A percentile compares a stretch with the other conserved stretches of the same genome.
Evolutionary conservation across 1,284 basidiomycete species (phyloP).

Genomic region (Microstroma glucosiphilum): DNA sequence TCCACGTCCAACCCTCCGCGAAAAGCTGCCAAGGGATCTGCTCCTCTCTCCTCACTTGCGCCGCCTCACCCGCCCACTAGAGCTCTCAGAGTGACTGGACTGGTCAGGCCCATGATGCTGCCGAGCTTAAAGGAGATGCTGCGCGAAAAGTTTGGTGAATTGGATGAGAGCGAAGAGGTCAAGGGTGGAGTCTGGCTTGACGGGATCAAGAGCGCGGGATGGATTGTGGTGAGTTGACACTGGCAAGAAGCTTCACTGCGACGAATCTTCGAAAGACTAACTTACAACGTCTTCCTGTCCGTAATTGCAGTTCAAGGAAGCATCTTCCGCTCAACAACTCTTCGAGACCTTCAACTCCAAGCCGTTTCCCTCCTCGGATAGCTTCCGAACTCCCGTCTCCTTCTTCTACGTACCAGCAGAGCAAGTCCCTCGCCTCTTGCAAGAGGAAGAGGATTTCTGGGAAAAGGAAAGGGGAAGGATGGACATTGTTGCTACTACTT

Average conservation of each 20-base stretch:
- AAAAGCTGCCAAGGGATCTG: background rate
- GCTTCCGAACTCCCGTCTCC: background rate
- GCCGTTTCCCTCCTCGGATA: background rate
- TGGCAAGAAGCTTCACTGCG: no score
- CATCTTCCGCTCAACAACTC: background rate
- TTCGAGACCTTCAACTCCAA: background rate
- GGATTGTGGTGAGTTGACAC: background rate
- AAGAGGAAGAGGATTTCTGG: background rate
- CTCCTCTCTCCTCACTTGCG: background rate
- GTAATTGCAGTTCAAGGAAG: background rate
- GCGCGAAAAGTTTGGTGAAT: background rate
- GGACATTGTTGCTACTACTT: background rate
- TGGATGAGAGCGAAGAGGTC: background rate
- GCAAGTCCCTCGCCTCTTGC: background rate
- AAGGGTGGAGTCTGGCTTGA: conserved; percentile 3
- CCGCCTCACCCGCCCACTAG: conserved; percentile 1
- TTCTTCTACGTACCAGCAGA: conserved; percentile 2
- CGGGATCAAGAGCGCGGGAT: conserved; percentile 4
- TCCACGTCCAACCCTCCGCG: background rate
- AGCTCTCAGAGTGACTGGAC: background rate
- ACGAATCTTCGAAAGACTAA: no score
- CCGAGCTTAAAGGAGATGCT: background rate
- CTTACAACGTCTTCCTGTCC: no score
- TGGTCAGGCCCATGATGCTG: background rate
- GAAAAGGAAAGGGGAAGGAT: background rate